Percentiles rank a stretch among this genome's conserved stretches.
Conservation (phyloP, 768 basidiomycete species). For the Leucosporidium creatinivorum region DNA sequence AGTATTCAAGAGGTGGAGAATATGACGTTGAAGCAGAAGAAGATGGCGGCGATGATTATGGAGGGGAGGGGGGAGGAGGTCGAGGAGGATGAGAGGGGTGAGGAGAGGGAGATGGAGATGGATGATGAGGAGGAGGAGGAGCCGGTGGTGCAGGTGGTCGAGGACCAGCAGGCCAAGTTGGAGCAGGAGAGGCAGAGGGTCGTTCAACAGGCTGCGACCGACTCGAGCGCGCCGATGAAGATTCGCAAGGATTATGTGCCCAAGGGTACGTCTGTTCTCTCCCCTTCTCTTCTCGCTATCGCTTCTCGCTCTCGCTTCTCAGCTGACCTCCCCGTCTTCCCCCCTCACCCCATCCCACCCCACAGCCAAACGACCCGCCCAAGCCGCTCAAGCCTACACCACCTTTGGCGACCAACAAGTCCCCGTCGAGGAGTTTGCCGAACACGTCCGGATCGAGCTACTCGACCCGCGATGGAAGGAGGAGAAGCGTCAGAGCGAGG, state of each 20-base stretch:
- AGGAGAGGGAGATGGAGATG: slow-evolving; percentile 49
- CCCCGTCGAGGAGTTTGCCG: slow-evolving; percentile 87
- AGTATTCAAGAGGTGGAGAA: slow-evolving; percentile 87
- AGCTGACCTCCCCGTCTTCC: too few species aligned
- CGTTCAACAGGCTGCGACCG: slow-evolving; percentile 38
- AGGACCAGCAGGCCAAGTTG: slow-evolving; percentile 38
- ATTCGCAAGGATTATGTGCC: slow-evolving; percentile 94
- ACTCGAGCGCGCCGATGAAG: slow-evolving; percentile 75
- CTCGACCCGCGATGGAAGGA: slow-evolving; percentile 98
- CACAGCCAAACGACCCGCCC: slow-evolving; percentile 40
- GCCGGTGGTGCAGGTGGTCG: slow-evolving; percentile 35
- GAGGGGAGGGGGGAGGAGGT: slow-evolving; percentile 60
- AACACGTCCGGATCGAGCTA: slow-evolving; percentile 96
- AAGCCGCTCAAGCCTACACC: slow-evolving; percentile 50
- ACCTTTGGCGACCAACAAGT: slow-evolving; percentile 92
- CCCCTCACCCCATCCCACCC: not conserved
- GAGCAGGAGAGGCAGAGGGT: slow-evolving; percentile 19
- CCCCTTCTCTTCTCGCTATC: not conserved
- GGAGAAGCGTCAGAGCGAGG: slow-evolving; percentile 78
- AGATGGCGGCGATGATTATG: slow-evolving; percentile 98
- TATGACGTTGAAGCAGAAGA: slow-evolving; percentile 94
- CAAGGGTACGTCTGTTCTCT: slow-evolving; percentile 58
- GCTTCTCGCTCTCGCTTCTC: not conserved
- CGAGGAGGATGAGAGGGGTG: slow-evolving; percentile 59
- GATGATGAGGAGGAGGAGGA: slow-evolving; percentile 55